Percentiles rank a stretch among this genome's conserved stretches.
phyloP scores from a whole-genome alignment of 2,329 filamentous ascomycete species.

The Periconia digitata region DNA sequence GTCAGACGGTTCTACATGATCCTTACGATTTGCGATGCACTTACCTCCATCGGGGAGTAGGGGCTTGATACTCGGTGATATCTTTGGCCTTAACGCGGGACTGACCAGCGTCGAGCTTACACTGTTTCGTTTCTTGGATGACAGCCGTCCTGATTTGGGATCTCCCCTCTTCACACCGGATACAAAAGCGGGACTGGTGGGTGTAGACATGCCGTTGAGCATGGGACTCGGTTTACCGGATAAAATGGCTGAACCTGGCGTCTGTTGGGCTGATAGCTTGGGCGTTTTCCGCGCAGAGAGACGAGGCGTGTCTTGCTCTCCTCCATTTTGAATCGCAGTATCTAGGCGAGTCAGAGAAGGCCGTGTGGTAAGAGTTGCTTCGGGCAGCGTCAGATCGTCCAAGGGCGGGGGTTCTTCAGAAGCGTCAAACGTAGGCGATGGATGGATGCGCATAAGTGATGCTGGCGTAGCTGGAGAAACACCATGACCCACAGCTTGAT shows the following conservation, averaged over 20 bases:
- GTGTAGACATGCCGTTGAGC: conserved; percentile 55
- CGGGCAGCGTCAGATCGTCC: conserved; percentile 71
- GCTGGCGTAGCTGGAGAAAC: conserved; percentile 70
- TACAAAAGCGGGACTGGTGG: conserved; percentile 44
- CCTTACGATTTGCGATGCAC: conserved; percentile 23
- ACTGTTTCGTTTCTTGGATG: conserved; percentile 57
- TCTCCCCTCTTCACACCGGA: conserved; percentile 33
- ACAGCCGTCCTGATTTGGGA: conserved; percentile 27
- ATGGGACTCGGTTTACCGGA: conserved; percentile 50
- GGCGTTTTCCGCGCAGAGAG: conserved; percentile 69
- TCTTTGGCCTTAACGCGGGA: conserved; percentile 82
- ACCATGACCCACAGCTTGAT: conserved; percentile 25
- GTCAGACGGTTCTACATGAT: conserved; percentile 11
- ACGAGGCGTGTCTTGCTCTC: conserved; percentile 56
- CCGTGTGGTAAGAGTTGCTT: conserved; percentile 56
- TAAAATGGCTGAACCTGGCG: conserved; percentile 37
- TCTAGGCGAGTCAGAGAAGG: conserved; percentile 55
- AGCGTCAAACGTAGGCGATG: conserved; percentile 35
- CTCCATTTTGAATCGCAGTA: conserved; percentile 50
- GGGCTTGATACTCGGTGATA: conserved; percentile 93
- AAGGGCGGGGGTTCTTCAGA: conserved; percentile 41
- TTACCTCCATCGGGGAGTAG: conserved; percentile 71
- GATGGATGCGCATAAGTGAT: conserved; percentile 70
- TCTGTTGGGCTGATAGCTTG: conserved; percentile 61
- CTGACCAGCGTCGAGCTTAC: conserved; percentile 68